phyloP scores from a whole-genome alignment of 2,329 filamentous ascomycete genomes.

The Colletotrichum sp. region DNA sequence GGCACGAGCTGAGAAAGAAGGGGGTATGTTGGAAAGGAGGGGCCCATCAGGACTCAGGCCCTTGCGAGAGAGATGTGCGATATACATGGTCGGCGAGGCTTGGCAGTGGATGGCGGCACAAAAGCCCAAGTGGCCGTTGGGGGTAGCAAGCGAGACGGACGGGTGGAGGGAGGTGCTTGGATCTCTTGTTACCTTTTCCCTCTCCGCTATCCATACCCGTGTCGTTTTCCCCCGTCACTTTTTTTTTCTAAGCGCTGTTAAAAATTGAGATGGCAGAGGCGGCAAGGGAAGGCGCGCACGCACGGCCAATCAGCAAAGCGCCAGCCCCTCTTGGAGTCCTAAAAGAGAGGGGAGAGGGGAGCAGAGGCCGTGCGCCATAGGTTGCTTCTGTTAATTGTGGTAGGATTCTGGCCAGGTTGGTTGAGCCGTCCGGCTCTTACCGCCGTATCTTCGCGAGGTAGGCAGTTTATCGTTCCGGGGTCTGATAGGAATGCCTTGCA shows the following conservation, averaged over 20 bases:
- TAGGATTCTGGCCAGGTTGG: background rate
- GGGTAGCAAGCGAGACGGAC: background rate
- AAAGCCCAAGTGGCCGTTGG: background rate
- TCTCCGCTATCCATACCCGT: background rate
- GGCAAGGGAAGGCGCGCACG: background rate
- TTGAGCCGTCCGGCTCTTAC: background rate
- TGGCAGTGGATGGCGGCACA: background rate
- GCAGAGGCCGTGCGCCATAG: background rate
- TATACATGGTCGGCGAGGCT: background rate
- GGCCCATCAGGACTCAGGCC: background rate
- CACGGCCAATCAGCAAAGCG: constrained; percentile 5
- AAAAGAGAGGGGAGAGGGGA: background rate
- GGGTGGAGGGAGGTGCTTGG: background rate
- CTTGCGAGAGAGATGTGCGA: background rate
- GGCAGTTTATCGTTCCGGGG: background rate
- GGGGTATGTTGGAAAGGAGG: background rate
- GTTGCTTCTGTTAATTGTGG: background rate
- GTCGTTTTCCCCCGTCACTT: background rate
- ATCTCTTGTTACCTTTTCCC: background rate
- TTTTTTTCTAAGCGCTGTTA: constrained; percentile 5
- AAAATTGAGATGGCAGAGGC: constrained; percentile 14
- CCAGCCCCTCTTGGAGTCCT: background rate
- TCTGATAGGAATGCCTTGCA: background rate
- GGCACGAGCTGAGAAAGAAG: background rate
- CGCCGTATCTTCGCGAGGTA: background rate